Conservation (phyloP, 169 alveolate genomes). For the Babesia microti region DNA sequence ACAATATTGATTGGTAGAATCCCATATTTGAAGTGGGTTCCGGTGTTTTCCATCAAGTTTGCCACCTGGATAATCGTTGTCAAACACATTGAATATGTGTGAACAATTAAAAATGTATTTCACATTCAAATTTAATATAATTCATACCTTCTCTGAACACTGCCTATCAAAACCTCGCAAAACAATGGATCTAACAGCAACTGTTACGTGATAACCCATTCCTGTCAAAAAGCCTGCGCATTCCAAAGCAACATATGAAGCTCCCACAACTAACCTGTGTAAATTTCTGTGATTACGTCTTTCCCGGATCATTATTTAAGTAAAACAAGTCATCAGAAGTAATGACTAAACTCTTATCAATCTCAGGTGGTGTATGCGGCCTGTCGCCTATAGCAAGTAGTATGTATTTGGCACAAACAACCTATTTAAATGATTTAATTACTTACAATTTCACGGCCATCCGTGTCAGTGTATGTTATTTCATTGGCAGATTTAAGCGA, state of each 20-base stretch:
- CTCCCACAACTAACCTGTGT: constrained; percentile 87
- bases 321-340: constrained; percentile 94
- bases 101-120: no score
- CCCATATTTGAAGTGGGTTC: constrained; percentile 76
- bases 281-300: constrained; percentile 43
- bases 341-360: constrained; percentile 77
- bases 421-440: constrained; percentile 30
- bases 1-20: constrained; percentile 74
- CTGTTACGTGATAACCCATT: constrained; percentile 82
- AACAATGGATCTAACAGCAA: constrained; percentile 80
- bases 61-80: no score
- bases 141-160: constrained; percentile 71
- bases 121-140: not conserved
- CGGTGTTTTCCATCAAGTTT: constrained; percentile 75
- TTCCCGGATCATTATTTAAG: constrained; percentile 79
- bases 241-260: constrained; percentile 93
- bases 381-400: constrained; percentile 92
- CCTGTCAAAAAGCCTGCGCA: constrained; percentile 93
- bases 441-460: not conserved
- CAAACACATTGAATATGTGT: no score
- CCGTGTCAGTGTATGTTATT: constrained; percentile 10
- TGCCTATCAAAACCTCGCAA: constrained; percentile 94
- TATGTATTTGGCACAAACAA: constrained; percentile 75
- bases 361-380: constrained; percentile 77
- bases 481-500: constrained; percentile 19